These are phyloP conservation scores for Hypoxylon sp. DNA, from an alignment of 2,329 filamentous ascomycete genomes.

Conservation along the genomic window DNA sequence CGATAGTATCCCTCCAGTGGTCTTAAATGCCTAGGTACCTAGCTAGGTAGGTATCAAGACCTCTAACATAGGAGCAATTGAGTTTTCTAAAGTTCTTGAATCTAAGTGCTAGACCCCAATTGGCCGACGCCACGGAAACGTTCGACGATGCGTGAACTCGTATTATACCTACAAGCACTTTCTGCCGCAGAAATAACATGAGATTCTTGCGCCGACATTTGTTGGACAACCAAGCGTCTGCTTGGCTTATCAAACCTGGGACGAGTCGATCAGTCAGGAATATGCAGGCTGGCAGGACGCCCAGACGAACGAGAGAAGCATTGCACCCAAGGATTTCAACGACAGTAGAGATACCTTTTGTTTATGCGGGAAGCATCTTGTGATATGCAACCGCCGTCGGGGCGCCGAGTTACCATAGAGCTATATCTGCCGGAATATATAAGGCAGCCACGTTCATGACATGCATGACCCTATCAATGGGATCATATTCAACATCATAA, in stretches of 20 bases:
- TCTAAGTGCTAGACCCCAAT: background rate
- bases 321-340: too few relatives aligned
- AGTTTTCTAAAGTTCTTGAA: background rate
- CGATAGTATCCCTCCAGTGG: slow-evolving; percentile 13
- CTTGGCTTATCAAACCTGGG: background rate
- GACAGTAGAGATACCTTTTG: too few relatives aligned
- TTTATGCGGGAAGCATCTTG: slow-evolving; percentile 6
- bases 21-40: too few relatives aligned
- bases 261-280: slow-evolving; percentile 18
- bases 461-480: slow-evolving; percentile 13
- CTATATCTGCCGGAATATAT: background rate
- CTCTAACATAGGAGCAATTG: background rate
- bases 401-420: background rate
- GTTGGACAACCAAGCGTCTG: background rate
- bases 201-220: background rate
- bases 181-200: background rate
- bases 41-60: background rate
- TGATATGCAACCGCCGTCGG: background rate
- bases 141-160: background rate
- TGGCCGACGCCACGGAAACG: background rate
- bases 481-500: slow-evolving; percentile 29
- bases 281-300: slow-evolving; percentile 3
- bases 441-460: background rate
- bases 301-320: slow-evolving; percentile 14
- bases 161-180: background rate